phyloP scores from a whole-genome alignment of 202 grass and related monocot genomes.

The Musa balbisiana region DNA sequence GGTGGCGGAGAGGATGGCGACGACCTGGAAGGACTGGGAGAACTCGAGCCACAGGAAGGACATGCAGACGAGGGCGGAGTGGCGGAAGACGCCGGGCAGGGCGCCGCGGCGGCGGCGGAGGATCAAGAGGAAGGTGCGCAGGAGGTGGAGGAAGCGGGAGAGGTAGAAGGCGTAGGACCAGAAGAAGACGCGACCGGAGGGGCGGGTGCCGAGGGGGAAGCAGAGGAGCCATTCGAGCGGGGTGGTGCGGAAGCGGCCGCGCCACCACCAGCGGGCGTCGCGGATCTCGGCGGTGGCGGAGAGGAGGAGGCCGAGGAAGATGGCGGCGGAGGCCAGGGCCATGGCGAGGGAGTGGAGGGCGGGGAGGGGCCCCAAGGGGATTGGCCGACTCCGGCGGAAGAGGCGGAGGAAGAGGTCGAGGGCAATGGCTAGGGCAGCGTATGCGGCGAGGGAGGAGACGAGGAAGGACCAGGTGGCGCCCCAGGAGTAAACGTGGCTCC shows the following conservation, averaged over 20 bases:
- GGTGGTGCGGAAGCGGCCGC: conserved; percentile 48
- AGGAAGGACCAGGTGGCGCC: conserved; percentile 81
- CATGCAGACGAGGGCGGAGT: conserved; percentile 64
- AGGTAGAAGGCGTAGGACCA: conserved; percentile 98
- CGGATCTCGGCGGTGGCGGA: conserved; percentile 73
- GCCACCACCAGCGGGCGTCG: conserved; percentile 79
- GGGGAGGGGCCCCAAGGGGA: conserved; percentile 51
- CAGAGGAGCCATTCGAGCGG: conserved; percentile 85
- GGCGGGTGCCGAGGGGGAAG: conserved; percentile 73
- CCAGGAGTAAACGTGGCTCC: conserved; percentile 56
- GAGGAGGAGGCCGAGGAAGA: conserved; percentile 56
- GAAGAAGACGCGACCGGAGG: conserved; percentile 90
- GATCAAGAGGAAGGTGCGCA: conserved; percentile 52
- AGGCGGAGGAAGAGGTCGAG: conserved; percentile 28
- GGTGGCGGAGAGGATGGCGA: conserved; percentile 68
- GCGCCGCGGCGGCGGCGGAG: conserved; percentile 27
- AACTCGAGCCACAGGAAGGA: conserved; percentile 94
- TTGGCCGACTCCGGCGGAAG: conserved; percentile 17
- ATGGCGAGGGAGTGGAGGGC: conserved; percentile 50
- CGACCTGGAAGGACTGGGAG: conserved; percentile 92
- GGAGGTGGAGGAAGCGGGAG: conserved; percentile 83
- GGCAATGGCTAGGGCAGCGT: conserved; percentile 38
- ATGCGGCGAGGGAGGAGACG: conserved; percentile 40
- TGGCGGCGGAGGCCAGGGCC: conserved; percentile 39
- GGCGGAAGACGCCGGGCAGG: conserved; percentile 35